These are phyloP conservation scores for Candida qinlingensis DNA, from an alignment of 805 yeast genomes.

Conservation along the genomic window DNA sequence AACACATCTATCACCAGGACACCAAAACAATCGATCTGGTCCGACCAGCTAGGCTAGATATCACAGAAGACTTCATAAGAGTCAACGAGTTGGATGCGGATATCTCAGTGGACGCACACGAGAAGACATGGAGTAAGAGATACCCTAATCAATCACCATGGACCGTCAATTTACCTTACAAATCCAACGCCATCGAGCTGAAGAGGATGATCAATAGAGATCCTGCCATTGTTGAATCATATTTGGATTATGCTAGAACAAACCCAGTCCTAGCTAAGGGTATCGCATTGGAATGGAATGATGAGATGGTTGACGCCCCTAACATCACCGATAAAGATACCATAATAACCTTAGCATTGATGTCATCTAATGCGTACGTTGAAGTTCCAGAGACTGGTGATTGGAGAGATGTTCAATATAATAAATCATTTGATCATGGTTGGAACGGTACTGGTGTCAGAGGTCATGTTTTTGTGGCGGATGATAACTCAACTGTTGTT, in stretches of 20 bases:
- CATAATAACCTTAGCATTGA: slow-evolving; percentile 66
- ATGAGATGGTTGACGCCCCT: slow-evolving; percentile 56
- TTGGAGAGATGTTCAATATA: slow-evolving; percentile 79
- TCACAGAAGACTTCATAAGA: slow-evolving; percentile 36
- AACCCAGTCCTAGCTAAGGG: slow-evolving; percentile 30
- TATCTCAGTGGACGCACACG: slow-evolving; percentile 3
- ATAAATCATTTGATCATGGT: slow-evolving; percentile 61
- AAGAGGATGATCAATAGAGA: slow-evolving; percentile 40
- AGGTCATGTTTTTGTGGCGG: slow-evolving; percentile 81
- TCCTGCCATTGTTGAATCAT: slow-evolving; percentile 64
- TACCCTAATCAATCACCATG: slow-evolving; percentile 34
- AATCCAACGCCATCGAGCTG: slow-evolving; percentile 20
- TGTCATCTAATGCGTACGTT: slow-evolving; percentile 91
- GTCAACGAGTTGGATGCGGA: slow-evolving; percentile 8
- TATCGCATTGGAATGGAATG: slow-evolving; percentile 60
- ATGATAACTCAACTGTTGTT: slow-evolving; percentile 54
- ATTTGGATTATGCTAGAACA: slow-evolving; percentile 46
- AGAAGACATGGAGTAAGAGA: slow-evolving; percentile 14
- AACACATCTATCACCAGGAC: slow-evolving; percentile 60
- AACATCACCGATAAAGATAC: slow-evolving; percentile 72
- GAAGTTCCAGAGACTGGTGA: slow-evolving; percentile 70
- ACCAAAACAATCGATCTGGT: slow-evolving; percentile 36
- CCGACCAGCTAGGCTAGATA: slow-evolving; percentile 45
- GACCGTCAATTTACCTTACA: slow-evolving; percentile 29
- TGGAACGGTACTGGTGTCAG: slow-evolving; percentile 85